Base-by-base conservation (phyloP, 306 rosid species). In the Lathyrus tuberosus region DNA sequence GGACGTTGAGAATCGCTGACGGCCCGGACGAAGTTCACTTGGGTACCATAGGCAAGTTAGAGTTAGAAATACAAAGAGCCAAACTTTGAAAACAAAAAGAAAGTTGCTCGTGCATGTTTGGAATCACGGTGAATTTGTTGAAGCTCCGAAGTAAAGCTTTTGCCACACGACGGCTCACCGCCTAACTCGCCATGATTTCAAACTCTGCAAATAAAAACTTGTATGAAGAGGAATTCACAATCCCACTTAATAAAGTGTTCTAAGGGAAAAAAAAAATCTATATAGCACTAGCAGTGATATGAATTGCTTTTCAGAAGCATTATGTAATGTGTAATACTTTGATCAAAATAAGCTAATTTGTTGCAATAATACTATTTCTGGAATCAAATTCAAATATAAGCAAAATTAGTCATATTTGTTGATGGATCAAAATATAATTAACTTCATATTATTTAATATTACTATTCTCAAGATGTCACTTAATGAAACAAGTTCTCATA, bases 1-100 rank as follows among this genome's bases (percentile, higher is more conserved):
- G 99, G 76, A 95, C 99, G 2, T 62, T 95, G 71, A 86, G 99
- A 79, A 89, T 95, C 4, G 96, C 97, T 4, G 97, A 91, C n/a
- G 97, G 99, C 41, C 99, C 99, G 6, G 99, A 91, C 78, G 97
- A 94, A 83, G 99, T 95, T 57, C 99, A 95, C 77, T 70, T 95
- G 53, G 97, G 97, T 22, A 91, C 97, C 74, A 91, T 95, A 63
- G 99, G 95, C 75, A 95, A 82, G 97, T 70, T 95, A 66, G 99
- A 91, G 59, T 74, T 95, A 66, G 99, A 89, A 70, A 74, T 91
- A 12, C 86, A 44, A 69, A 83, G 78, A 78, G 92, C 97, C 62
- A 91, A 77, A 85, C 96, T 91, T 63, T 88, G 84, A 88, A 65
- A 78, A 59, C 38, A 8, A 5, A 54, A 44, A 7, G 46, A 53